Evolutionary conservation across 805 yeast genomes (phyloP), one percentile per base, ranked within the genome.

Genomic region (Yarrowia bubula): DNA sequence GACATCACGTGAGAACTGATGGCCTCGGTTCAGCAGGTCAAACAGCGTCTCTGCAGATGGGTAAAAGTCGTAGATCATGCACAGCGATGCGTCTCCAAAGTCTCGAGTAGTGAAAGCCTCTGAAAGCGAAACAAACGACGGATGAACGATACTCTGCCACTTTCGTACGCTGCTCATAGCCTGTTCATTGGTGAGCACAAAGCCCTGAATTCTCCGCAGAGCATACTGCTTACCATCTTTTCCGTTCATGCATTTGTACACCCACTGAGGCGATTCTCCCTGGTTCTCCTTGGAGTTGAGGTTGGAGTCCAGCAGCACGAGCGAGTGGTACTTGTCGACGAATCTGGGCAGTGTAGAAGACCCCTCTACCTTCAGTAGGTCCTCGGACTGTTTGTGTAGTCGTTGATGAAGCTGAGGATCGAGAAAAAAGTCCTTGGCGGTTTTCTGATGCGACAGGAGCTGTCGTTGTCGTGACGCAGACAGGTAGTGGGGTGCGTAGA

Each of bases 51-150:
- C 78, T 0, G 96, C 82, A 67, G 85, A 79, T 28, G 99, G 98
- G 74, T 83, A 89, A 74, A 85, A 95, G 72, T 93, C 98, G 75
- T 91, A 90, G 4, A 89, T 87, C 48, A 92, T 78, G 46, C 91
- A 82, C 65, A 95, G 79, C 0, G 95, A 86, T 55, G 81, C 80
- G 70, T 89, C 95, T 48, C 90, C 93, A 78, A 95, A 95, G 5
- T 91, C 88, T 65, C 91, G 83, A 6, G 93, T 86, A 0, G 97
- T 87, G 74, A 95, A 93, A 7, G 95, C 91, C 73, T 92, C 97
- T 47, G 84, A 82, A 6, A 91, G 76, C 44, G 82, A 80, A 1
- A 89, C 89, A 22, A 90, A 77, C 31, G 67, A 46, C 2, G 90
- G 82, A 68, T 78, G 76, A 8, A 77, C 76, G 48, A 78, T 70